These are phyloP conservation scores for Zymoseptoria crescenta DNA, from an alignment of 2,329 filamentous ascomycete genomes.

Conservation along the genomic window DNA sequence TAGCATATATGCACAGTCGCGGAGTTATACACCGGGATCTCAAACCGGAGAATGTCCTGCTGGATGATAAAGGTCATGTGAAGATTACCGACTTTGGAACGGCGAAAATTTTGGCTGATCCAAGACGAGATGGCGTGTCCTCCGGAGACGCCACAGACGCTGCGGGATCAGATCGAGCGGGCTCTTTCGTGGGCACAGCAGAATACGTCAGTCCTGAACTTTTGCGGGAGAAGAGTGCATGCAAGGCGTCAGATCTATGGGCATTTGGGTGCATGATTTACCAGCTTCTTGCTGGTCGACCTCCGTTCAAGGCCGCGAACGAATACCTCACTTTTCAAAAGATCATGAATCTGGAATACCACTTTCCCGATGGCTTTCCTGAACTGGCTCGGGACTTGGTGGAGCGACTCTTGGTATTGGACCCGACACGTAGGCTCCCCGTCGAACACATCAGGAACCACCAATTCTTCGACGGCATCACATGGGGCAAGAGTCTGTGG, in stretches of 20 bases:
- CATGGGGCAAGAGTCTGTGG: constrained; percentile 80
- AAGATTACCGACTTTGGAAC: constrained; percentile 99
- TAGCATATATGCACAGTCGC: constrained; percentile 95
- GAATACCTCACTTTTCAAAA: constrained; percentile 98
- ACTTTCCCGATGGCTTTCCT: constrained; percentile 85
- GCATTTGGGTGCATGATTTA: constrained; percentile 98
- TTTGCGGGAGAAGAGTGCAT: constrained; percentile 92
- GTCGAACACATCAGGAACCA: constrained; percentile 97
- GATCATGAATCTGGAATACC: constrained; percentile 88
- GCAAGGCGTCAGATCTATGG: constrained; percentile 96
- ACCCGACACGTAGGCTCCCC: constrained; percentile 73
- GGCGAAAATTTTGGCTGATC: constrained; percentile 71
- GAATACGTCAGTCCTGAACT: constrained; percentile 97
- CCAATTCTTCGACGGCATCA: constrained; percentile 82
- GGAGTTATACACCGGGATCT: constrained; percentile 95
- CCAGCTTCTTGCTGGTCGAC: constrained; percentile 87
- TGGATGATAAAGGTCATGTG: constrained; percentile 93
- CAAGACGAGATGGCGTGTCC: constrained; percentile 24
- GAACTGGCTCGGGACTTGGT: constrained; percentile 78
- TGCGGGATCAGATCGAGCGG: constrained; percentile 64
- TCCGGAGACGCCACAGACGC: constrained; percentile 47
- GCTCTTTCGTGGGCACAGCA: constrained; percentile 93
- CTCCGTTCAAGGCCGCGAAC: constrained; percentile 91
- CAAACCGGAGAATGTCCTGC: constrained; percentile 92
- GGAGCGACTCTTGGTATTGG: constrained; percentile 80